Base-by-base conservation (phyloP, 2,329 filamentous ascomycete species). In the Colletotrichum tamarilloi region DNA sequence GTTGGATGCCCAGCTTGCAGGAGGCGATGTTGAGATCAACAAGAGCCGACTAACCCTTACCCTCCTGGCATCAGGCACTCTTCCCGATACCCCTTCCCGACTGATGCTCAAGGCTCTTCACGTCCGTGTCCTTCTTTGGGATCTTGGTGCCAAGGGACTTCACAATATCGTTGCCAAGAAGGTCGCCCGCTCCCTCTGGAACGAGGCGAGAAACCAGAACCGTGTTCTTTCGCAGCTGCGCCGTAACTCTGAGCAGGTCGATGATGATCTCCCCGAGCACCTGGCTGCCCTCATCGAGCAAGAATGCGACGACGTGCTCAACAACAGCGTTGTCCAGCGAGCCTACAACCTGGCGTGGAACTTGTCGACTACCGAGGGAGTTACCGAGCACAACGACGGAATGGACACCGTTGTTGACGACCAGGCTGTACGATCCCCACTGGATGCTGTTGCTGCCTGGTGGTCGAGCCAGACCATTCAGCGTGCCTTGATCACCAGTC, bases 51-150 rank as follows among this genome's bases (percentile, higher is more conserved):
- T 98, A 38, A 90, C 96, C 0, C 86, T 98, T 62, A 98, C 95
- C 0, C 87, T 98, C 30, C 92, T 98, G 78, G 95, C 95, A 9
- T 97, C 95, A 1, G 92, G 93, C 28, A 98, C 95, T 0, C 87
- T 98, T 1, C 95, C 95, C 12, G 91, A 94, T 72, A 97, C 94
- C 1, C 95, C 96, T 1, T 88, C 90, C 60, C 90, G 95, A 56
- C 88, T 98, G 67, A 98, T 98, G 94, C 89, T 98, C 69, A 97
- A 97, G 82, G 94, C 96, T 1, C 86, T 98, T 49, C 96, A 98
- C 79, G 93, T 97, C 73, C 93, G 95, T n/a, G 90, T 98, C 57
- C 88, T 98, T 42, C 87, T 97, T 52, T 97, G 94, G 94, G 92
- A 95, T 76, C 80, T 91, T 9, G 91, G 92, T 49, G 90, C 92